Base-by-base conservation (phyloP, 2,329 filamentous ascomycete species). In the Paraphoma chrysanthemicola region DNA sequence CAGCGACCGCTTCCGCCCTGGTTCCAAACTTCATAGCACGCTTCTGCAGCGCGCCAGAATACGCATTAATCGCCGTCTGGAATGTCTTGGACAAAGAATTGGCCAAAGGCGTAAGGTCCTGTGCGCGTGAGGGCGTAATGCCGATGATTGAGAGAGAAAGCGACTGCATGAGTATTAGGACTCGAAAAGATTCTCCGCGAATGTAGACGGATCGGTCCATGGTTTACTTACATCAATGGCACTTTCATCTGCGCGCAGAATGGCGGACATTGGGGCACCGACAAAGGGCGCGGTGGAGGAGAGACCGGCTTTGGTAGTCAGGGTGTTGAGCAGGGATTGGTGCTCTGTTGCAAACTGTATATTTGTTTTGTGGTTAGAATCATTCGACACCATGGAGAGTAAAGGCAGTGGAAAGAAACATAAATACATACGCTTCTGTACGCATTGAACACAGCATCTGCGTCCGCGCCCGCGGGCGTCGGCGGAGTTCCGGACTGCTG, bases 401-500 rank as follows among this genome's bases (percentile, higher is more conserved):
- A 38, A 11, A 38, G 3, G 6, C 33, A 38, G 33, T 6, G 10
- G 33, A 38, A 38, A 11, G 33, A 3, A 38, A 38, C 3, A 23
- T n/a, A 23, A 23, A 23, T 5, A 38, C 33, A 11, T n/a, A 38
- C 33, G 10, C 3, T 38, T 6, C 33, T 38, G 51, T 60, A 64
- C 4, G 63, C 63, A 1, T 62, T 30, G 18, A 57, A 60, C 47
- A 64, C 56, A 7, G 29, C 47, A 44, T 62, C 54, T 5, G 48
- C 33, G 4, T 46, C 10, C 1, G 33, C 43, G n/a, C 56, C 60
- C 12, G 59, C 42, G 3, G 53, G 4, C 46, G 46, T 9, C 28
- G 1, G 41, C 45, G 49, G 3, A 49, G 51, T 48, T 63, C 57
- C 48, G 61, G 23, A 2, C 56, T 0, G 31, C 3, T 14, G 62